Percentiles rank a stretch among this genome's conserved stretches.
These are phyloP conservation scores for button mushroom (Agaricus bisporus) DNA, from an alignment of 768 basidiomycete species.

Conservation along the genomic window DNA sequence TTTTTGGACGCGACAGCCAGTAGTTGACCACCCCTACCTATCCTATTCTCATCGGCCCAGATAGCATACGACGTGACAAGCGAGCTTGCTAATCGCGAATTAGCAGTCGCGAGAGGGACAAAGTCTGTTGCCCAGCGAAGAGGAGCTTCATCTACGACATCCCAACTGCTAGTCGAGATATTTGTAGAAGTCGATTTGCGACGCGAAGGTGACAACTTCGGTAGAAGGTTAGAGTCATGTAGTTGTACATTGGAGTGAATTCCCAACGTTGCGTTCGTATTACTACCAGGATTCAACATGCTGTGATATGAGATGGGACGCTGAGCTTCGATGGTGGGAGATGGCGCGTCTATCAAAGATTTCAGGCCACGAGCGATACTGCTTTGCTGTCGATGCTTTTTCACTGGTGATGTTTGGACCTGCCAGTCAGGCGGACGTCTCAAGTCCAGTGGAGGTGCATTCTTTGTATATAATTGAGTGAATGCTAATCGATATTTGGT, in stretches of 20 bases:
- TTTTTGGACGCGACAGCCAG: slow-evolving; percentile 74
- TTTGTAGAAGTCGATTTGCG: slow-evolving; percentile 38
- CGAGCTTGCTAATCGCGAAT: slow-evolving; percentile 54
- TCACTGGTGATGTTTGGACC: slow-evolving; percentile 39
- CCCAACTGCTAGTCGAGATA: slow-evolving; percentile 36
- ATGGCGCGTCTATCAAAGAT: slow-evolving; percentile 39
- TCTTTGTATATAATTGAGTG: slow-evolving; percentile 27
- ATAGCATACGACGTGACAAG: slow-evolving; percentile 64
- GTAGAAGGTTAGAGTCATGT: background rate
- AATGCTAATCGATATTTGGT: background rate
- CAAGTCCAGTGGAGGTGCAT: slow-evolving; percentile 55
- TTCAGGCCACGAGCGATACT: slow-evolving; percentile 62
- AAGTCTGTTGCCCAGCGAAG: slow-evolving; percentile 86
- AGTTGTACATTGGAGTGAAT: slow-evolving; percentile 9
- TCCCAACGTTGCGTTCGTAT: slow-evolving; percentile 3
- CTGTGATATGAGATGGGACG: slow-evolving; percentile 26
- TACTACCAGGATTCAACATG: slow-evolving; percentile 22
- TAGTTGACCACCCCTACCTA: slow-evolving; percentile 40
- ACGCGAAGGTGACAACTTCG: slow-evolving; percentile 14
- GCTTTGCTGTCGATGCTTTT: slow-evolving; percentile 45
- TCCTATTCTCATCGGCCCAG: slow-evolving; percentile 53
- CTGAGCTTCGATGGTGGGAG: slow-evolving; percentile 15
- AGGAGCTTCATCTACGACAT: slow-evolving; percentile 67
- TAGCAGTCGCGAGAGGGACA: slow-evolving; percentile 64
- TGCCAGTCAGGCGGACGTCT: slow-evolving; percentile 46